Evolutionary conservation across 2,329 filamentous ascomycete genomes (phyloP).

Genomic region (Helotiales sp.): DNA sequence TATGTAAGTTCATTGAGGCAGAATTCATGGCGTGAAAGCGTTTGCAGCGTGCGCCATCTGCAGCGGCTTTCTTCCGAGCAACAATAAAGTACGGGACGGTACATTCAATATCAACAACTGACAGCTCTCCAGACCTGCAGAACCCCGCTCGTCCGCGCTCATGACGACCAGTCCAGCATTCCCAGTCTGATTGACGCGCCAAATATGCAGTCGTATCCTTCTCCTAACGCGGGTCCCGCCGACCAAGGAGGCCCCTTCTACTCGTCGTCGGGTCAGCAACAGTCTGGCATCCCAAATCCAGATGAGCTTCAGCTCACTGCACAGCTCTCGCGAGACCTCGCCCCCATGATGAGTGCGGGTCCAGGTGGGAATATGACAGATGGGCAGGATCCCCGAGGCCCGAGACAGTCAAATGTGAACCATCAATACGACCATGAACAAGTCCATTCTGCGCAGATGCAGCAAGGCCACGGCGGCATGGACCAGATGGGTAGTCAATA

Average conservation of each 20-base stretch:
- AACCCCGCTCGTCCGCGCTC: slow-evolving; percentile 16
- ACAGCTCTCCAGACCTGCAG: slow-evolving; percentile 19
- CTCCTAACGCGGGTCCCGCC: slow-evolving; percentile 30
- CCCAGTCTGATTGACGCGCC: slow-evolving; percentile 27
- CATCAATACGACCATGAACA: slow-evolving; percentile 37
- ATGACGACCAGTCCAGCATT: slow-evolving; percentile 22
- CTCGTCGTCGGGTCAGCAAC: slow-evolving; percentile 28
- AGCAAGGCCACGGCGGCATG: slow-evolving; percentile 26
- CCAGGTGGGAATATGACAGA: slow-evolving; percentile 40
- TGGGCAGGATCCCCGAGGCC: slow-evolving; percentile 34
- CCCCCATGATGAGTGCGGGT: slow-evolving; percentile 41
- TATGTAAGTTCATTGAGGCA: slow-evolving; percentile 29
- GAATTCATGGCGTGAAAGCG: slow-evolving; percentile 20
- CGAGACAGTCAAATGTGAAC: slow-evolving; percentile 37
- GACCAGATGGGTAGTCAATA: slow-evolving; percentile 46
- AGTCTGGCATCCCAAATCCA: slow-evolving; percentile 31
- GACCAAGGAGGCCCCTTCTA: slow-evolving; percentile 34
- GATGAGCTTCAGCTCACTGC: slow-evolving; percentile 48
- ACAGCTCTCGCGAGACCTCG: slow-evolving; percentile 46
- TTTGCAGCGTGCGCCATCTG: slow-evolving; percentile 6
- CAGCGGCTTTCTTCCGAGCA: slow-evolving; percentile 15
- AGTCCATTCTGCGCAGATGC: slow-evolving; percentile 21
- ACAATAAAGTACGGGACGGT: slow-evolving; percentile 13
- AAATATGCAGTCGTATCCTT: slow-evolving; percentile 35
- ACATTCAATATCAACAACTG: slow-evolving; percentile 26